Conservation (phyloP, 805 yeast species). For the Kodamaea jinghongensis region DNA sequence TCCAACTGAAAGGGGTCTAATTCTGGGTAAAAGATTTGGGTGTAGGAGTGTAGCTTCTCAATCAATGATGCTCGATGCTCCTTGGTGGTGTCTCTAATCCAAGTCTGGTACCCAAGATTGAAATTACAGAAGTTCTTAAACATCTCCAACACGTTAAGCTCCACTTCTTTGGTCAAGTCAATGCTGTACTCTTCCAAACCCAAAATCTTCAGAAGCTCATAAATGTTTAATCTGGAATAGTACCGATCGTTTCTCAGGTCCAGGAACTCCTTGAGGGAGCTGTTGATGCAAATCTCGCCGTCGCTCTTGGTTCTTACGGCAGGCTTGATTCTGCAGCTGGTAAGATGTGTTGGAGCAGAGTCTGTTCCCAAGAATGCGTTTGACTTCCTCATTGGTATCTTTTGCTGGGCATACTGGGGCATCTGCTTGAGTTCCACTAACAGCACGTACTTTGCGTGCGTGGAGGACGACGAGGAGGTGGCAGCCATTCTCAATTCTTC, state of each 20-base stretch:
- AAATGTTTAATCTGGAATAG: slow-evolving; percentile 58
- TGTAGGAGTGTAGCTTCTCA: slow-evolving; percentile 45
- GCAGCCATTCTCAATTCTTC: background rate
- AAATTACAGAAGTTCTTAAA: slow-evolving; percentile 61
- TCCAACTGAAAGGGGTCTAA: slow-evolving; percentile 58
- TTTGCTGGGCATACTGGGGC: no score
- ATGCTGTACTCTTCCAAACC: slow-evolving; percentile 42
- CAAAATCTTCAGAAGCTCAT: slow-evolving; percentile 52
- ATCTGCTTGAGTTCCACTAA: background rate
- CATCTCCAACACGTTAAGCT: slow-evolving; percentile 49
- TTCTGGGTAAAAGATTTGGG: slow-evolving; percentile 46
- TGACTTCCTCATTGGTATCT: background rate
- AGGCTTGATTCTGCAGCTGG: slow-evolving; percentile 1
- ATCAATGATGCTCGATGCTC: slow-evolving; percentile 49
- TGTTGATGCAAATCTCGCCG: background rate
- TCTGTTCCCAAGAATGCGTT: no score
- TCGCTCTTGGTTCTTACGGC: background rate
- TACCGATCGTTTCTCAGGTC: slow-evolving; percentile 17
- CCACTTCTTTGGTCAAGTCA: slow-evolving; percentile 57
- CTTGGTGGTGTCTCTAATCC: slow-evolving; percentile 76
- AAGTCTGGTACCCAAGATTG: slow-evolving; percentile 72
- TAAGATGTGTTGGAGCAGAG: background rate
- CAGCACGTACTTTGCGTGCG: background rate
- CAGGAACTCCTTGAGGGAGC: background rate
- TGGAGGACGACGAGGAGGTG: background rate